Conservation (phyloP, 1,139 yeast genomes). For the Kluyveromyces marxianus region DNA sequence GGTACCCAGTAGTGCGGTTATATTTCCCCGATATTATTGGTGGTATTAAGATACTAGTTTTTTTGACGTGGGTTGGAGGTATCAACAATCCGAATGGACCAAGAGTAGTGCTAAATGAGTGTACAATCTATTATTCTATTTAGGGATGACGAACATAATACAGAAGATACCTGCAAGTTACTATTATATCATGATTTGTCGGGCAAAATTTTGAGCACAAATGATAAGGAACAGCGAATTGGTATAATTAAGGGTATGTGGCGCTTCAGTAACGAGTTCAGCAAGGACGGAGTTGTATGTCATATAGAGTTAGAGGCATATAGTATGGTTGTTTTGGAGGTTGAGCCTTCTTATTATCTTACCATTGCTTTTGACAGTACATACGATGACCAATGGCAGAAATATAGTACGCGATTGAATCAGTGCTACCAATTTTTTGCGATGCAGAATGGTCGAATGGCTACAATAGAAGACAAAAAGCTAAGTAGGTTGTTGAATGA, state of each 20-base stretch:
- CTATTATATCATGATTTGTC: conserved; percentile 20
- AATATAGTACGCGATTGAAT: conserved; percentile 21
- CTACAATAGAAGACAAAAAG: conserved; percentile 9
- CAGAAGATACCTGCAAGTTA: conserved; percentile 20
- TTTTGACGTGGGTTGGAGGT: too few species aligned
- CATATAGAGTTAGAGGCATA: conserved; percentile 4
- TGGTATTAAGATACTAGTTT: too few species aligned
- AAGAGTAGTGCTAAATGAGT: background rate
- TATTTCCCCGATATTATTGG: too few species aligned
- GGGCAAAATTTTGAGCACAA: conserved; percentile 13
- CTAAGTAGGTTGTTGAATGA: conserved; percentile 26
- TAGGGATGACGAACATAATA: conserved; percentile 10
- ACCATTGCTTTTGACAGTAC: conserved; percentile 5
- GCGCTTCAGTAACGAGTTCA: conserved; percentile 21
- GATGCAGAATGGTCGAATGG: conserved; percentile 20
- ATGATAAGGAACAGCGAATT: conserved; percentile 30
- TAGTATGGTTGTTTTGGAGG: conserved; percentile 4
- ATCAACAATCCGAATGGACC: background rate
- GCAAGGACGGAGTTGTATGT: conserved; percentile 3
- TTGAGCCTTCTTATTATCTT: conserved; percentile 5
- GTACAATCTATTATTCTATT: conserved; percentile 8
- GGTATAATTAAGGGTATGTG: conserved; percentile 35
- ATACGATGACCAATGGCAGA: conserved; percentile 15
- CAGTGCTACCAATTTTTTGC: conserved; percentile 23
- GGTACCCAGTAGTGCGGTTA: too few species aligned